Evolutionary conservation across 306 rosid genomes (phyloP), one percentile per base, ranked within the genome.

Genomic region (Cyclanthera cordifolia): DNA sequence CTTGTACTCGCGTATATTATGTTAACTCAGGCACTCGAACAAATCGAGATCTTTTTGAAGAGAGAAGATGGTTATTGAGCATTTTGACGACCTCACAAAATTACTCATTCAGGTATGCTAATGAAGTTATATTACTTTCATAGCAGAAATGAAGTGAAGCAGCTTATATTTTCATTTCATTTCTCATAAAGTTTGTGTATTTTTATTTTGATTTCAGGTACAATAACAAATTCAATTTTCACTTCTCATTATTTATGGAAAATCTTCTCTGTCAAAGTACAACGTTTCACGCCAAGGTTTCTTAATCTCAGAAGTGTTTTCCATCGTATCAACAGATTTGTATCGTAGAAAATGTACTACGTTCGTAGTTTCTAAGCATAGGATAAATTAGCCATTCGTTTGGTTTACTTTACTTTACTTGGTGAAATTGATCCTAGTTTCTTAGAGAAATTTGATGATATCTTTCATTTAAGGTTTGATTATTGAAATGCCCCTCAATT

Each of bases 1-100:
- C 28, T 10, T n/a, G 8, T 4, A 23, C 69, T 41, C 46, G 53
- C 43, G 21, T 64, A 61, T 32, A 9, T 13, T 20, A 37, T 41
- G 53, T 79, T 59, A 67, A 80, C 19, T 53, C 84, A 90, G 99
- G 96, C 85, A 54, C 87, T 90, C 8, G 91, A 90, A 75, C 90
- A 87, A 87, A 88, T 93, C 73, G 80, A 66, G 57, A 61, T 24
- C 72, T 90, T 80, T 69, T 69, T 93, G 77, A 81, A 77, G 74
- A 71, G 77, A 59, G 86, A 84, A 74, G 74, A 76, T 72, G 73
- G 75, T 55, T 52, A 34, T 68, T 72, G 70, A 52, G 76, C 79
- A 58, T 76, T 64, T 64, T 64, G 32, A 64, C 19, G 19, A 41
- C 16, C 53, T 27, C 46, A 58, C 8, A n/a, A 58, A 21, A 43